phyloP scores from a whole-genome alignment of 2,329 filamentous ascomycete species.

The Alternaria triticimaculans region DNA sequence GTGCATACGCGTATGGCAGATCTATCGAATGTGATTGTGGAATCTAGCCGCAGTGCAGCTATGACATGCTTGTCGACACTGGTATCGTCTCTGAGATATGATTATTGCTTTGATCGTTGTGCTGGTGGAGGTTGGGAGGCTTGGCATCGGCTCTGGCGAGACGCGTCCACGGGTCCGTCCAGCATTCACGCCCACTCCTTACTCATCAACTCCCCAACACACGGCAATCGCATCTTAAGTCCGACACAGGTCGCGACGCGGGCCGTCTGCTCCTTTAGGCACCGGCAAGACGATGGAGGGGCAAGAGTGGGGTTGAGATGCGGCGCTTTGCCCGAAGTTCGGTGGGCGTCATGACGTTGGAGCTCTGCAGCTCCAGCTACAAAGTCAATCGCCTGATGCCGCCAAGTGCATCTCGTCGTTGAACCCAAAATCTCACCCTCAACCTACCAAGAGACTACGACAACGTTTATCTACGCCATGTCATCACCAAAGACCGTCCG shows the following conservation, averaged over 20 bases:
- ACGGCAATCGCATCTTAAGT: not conserved
- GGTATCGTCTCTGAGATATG: not conserved
- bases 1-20: not conserved
- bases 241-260: not conserved
- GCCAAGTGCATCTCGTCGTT: not conserved
- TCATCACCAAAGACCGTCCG: constrained; percentile 47
- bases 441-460: not conserved
- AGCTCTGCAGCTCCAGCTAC: constrained; percentile 4
- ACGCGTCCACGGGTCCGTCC: not conserved
- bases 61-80: not conserved
- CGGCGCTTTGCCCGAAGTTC: constrained; percentile 6
- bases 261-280: constrained; percentile 9
- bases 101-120: not conserved
- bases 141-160: not conserved
- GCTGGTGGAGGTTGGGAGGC: not conserved
- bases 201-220: not conserved
- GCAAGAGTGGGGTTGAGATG: constrained; percentile 27
- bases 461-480: constrained; percentile 25
- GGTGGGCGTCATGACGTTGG: constrained; percentile 22
- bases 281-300: constrained; percentile 6
- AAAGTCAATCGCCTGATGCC: not conserved
- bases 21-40: not conserved
- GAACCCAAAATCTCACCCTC: not conserved
- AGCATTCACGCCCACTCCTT: not conserved
- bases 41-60: not conserved